Conservation (phyloP, 345 rosid genomes). For the Syzygium oleosum region DNA sequence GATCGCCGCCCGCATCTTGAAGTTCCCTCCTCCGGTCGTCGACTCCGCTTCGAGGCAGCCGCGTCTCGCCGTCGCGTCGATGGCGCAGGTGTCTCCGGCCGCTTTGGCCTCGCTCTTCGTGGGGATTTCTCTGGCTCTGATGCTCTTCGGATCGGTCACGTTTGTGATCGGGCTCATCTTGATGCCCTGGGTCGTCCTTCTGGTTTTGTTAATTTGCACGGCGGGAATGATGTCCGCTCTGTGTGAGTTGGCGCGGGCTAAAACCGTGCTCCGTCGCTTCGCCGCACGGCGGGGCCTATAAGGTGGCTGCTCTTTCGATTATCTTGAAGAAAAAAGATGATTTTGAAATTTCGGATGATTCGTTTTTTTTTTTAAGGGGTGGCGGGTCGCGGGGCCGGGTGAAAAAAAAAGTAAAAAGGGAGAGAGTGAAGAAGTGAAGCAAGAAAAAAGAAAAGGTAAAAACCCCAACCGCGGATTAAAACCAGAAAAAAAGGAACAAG, state of each 20-base stretch:
- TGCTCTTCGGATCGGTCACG: conserved; percentile 11
- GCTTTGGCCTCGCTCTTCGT: conserved; percentile 5
- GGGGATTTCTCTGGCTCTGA: conserved; percentile 4
- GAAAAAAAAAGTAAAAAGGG: too few species aligned
- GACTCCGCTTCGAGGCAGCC: not conserved
- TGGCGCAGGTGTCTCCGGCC: conserved; percentile 3
- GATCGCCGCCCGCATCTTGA: not conserved
- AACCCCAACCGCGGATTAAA: too few species aligned
- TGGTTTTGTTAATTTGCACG: conserved; percentile 1
- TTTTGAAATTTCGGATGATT: not conserved
- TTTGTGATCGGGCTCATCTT: conserved; percentile 14
- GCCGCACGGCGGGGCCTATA: not conserved
- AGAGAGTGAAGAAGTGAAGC: too few species aligned
- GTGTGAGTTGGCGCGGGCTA: not conserved
- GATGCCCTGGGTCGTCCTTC: conserved; percentile 5
- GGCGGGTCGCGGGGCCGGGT: too few species aligned
- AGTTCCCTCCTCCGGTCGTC: not conserved
- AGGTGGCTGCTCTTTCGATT: not conserved
- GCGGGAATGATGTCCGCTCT: conserved; percentile 1
- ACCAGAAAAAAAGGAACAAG: too few species aligned
- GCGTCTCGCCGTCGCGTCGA: not conserved
- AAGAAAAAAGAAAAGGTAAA: too few species aligned
- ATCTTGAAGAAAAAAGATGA: not conserved
- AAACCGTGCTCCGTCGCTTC: not conserved
- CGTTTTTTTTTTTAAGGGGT: too few species aligned